Percentiles rank a stretch among this genome's conserved stretches.
phyloP scores from a whole-genome alignment of 2,329 filamentous ascomycete genomes.

The Colletotrichum kahawae region DNA sequence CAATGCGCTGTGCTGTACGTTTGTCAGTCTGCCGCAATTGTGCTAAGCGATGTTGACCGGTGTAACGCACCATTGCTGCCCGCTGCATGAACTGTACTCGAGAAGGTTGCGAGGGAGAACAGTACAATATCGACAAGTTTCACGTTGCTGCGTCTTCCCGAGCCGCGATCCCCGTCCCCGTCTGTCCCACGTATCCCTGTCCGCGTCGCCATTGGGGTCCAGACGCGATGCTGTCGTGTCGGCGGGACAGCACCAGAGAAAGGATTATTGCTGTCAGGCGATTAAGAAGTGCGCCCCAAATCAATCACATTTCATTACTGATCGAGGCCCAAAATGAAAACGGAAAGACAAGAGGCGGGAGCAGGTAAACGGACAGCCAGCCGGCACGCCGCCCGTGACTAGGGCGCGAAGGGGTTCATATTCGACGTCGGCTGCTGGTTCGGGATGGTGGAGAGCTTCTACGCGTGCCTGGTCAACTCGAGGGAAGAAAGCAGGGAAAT shows the following conservation, averaged over 20 bases:
- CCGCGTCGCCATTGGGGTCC: neutral
- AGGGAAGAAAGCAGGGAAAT: neutral
- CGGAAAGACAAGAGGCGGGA: neutral
- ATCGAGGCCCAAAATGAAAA: neutral
- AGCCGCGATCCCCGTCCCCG: neutral
- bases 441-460: neutral
- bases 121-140: neutral
- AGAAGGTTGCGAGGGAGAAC: neutral
- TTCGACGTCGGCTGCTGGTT: slow-evolving; percentile 1
- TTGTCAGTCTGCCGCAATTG: neutral
- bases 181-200: neutral
- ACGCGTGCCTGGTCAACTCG: neutral
- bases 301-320: neutral
- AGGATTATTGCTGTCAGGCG: neutral
- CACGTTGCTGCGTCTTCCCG: neutral
- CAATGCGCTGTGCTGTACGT: neutral
- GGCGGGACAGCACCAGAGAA: neutral
- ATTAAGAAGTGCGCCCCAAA: neutral
- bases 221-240: neutral
- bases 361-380: neutral
- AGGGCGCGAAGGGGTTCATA: neutral
- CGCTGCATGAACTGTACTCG: neutral
- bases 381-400: neutral
- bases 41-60: neutral
- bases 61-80: neutral